Conservation (phyloP, 345 rosid genomes). For the Euclidium syriacum region DNA sequence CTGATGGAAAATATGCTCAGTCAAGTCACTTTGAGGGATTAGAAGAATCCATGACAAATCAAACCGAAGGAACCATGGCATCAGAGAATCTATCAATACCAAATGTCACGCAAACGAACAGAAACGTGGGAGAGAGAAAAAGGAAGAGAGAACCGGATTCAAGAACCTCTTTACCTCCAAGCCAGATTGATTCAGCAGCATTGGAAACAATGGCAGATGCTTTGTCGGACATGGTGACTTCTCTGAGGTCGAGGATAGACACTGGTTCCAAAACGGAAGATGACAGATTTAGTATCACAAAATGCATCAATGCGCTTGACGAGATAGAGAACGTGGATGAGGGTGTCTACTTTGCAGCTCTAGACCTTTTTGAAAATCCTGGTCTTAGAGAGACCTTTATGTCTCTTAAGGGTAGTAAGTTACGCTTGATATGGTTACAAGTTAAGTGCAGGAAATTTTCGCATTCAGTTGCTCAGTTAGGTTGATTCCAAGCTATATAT, state of each 20-base stretch:
- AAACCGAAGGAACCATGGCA: not conserved
- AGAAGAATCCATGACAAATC: constrained; percentile 45
- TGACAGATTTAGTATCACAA: constrained; percentile 44
- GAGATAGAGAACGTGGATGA: constrained; percentile 52
- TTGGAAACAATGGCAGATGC: constrained; percentile 51
- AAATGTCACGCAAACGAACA: not conserved
- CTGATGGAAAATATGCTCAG: constrained; percentile 78
- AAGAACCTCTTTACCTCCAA: constrained; percentile 21
- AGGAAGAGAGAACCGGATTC: constrained; percentile 41
- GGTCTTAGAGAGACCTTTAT: constrained; percentile 54
- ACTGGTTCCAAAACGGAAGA: constrained; percentile 18
- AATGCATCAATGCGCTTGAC: constrained; percentile 65
- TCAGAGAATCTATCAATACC: constrained; percentile 8
- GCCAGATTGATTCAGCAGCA: constrained; percentile 35
- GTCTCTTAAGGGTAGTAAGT: constrained; percentile 40
- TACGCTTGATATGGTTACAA: constrained; percentile 53
- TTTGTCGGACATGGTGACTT: constrained; percentile 53
- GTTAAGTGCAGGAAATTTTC: constrained; percentile 36
- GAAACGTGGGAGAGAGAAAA: constrained; percentile 19
- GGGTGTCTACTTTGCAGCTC: constrained; percentile 50
- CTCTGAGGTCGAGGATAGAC: constrained; percentile 40
- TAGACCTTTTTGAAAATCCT: constrained; percentile 71
- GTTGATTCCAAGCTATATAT: not conserved
- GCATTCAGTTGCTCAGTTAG: constrained; percentile 6
- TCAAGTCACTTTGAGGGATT: constrained; percentile 80